Evolutionary conservation across 805 yeast genomes (phyloP).

Genomic region (Nakazawaea ishiwadae): DNA sequence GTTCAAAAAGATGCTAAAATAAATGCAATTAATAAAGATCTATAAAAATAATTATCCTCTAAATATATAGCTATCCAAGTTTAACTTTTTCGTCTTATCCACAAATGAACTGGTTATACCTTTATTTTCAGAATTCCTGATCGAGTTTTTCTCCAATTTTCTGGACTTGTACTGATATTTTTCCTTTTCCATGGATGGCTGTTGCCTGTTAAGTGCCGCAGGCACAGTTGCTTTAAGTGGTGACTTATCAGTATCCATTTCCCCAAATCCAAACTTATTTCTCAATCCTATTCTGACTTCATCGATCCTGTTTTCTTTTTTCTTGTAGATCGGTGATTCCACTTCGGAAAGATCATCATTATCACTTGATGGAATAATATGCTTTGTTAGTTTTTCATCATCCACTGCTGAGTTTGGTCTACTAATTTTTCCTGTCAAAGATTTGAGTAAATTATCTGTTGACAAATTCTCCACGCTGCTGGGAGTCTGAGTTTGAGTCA

Average conservation of each 20-base stretch:
- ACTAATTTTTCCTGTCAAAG: not conserved
- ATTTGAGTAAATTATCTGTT: not conserved
- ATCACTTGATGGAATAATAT: not conserved
- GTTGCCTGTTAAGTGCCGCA: no score
- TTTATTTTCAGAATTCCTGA: not conserved
- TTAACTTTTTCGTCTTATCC: not conserved
- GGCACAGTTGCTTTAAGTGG: not conserved
- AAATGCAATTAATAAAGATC: no score
- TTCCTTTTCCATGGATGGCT: no score
- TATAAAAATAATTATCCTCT: not conserved
- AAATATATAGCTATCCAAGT: slow-evolving; percentile 5
- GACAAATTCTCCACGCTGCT: no score
- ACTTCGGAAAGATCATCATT: not conserved
- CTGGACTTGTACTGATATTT: not conserved
- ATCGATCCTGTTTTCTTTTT: not conserved
- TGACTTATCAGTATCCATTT: not conserved
- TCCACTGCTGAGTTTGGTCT: not conserved
- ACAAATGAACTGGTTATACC: not conserved
- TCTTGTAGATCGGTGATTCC: not conserved
- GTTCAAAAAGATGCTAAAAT: no score
- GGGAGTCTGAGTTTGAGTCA: slow-evolving; percentile 1
- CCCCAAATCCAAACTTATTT: not conserved
- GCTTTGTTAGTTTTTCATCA: not conserved
- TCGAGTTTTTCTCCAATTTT: not conserved
- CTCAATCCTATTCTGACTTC: not conserved